Conservation (phyloP, 352 stramenopile genomes). For the Elongisporangium prolatum region DNA sequence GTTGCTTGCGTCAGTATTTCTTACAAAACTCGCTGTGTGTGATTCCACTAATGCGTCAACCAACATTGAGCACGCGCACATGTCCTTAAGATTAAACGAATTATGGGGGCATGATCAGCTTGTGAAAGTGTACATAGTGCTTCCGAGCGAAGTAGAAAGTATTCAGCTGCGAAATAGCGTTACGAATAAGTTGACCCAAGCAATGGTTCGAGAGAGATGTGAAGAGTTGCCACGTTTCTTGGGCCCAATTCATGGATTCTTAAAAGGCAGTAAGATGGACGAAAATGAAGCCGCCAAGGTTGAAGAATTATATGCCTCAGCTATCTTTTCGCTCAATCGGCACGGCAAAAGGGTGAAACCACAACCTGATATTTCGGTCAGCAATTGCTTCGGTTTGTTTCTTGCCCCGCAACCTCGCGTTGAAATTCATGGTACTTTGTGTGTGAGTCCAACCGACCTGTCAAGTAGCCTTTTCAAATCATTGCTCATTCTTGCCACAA, state of each 20-base stretch:
- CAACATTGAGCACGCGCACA: background rate
- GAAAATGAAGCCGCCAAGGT: conserved; percentile 27
- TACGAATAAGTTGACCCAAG: conserved; percentile 33
- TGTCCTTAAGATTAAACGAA: conserved; percentile 20
- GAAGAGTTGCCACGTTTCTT: conserved; percentile 40
- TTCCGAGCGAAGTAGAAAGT: conserved; percentile 19
- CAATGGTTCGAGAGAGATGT: conserved; percentile 21
- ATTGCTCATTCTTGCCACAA: conserved; percentile 15
- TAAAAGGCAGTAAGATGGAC: conserved; percentile 23
- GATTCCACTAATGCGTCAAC: conserved; percentile 13
- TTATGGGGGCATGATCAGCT: conserved; percentile 41
- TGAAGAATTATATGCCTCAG: conserved; percentile 20
- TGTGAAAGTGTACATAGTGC: conserved; percentile 46
- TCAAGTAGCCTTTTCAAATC: conserved; percentile 31
- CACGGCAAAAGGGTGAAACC: background rate
- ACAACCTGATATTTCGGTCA: conserved; percentile 12
- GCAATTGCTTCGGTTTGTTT: conserved; percentile 42
- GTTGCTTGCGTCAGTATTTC: conserved; percentile 35
- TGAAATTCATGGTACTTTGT: conserved; percentile 32
- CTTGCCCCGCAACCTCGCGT: conserved; percentile 36
- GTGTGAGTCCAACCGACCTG: conserved; percentile 12
- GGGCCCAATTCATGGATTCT: conserved; percentile 57
- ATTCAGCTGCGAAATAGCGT: conserved; percentile 38
- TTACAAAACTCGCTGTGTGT: conserved; percentile 7
- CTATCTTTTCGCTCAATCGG: conserved; percentile 3